Conservation (phyloP, 441 rosid species). For the Croton setiger region DNA sequence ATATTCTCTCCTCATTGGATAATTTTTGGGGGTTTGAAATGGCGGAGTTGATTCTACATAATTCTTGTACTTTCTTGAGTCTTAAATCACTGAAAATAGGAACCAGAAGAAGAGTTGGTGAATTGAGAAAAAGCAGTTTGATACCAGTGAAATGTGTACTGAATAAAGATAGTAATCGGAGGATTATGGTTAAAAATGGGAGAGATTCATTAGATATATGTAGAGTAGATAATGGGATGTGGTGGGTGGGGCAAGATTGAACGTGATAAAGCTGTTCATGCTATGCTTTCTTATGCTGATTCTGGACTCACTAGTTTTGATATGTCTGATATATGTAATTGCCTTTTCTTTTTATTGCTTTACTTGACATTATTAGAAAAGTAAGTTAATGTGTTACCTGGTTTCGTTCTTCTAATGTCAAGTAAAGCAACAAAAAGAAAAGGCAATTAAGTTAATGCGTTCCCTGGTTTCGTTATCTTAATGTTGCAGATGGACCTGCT, state of each 20-base stretch:
- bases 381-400: too few relatives aligned
- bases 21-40: conserved; percentile 18
- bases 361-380: conserved; percentile 8
- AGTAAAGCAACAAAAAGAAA: too few relatives aligned
- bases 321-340: conserved; percentile 62
- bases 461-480: background rate
- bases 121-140: conserved; percentile 19
- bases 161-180: conserved; percentile 32
- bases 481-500: conserved; percentile 74
- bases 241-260: conserved; percentile 64
- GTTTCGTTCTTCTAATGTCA: conserved; percentile 7
- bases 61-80: conserved; percentile 30
- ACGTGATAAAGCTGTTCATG: conserved; percentile 39
- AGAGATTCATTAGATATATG: conserved; percentile 49
- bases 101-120: conserved; percentile 22
- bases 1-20: too few relatives aligned
- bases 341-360: conserved; percentile 15
- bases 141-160: conserved; percentile 33
- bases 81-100: conserved; percentile 23
- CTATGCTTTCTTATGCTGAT: conserved; percentile 58
- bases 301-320: conserved; percentile 53
- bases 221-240: conserved; percentile 65
- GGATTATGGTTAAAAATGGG: conserved; percentile 44
- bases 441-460: too few relatives aligned
- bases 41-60: conserved; percentile 33